Conservation (phyloP, 1,284 basidiomycete genomes). For the Moniliophthora roreri region DNA sequence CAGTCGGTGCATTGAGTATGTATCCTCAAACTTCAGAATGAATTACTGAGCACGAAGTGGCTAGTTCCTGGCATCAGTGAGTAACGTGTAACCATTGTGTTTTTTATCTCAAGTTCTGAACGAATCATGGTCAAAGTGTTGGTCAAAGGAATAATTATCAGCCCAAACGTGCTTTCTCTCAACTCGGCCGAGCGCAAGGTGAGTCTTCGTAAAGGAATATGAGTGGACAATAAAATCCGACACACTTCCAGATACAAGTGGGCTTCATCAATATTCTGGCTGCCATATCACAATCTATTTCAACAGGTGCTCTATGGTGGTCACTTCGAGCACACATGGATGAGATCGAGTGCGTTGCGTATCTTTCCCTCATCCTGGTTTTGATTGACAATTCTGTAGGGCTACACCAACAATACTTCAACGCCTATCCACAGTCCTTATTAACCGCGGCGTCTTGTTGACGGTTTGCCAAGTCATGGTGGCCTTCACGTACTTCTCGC, state of each 20-base stretch:
- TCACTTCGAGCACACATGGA: not conserved
- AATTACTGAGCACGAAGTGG: not conserved
- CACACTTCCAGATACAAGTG: not conserved
- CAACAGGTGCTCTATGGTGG: not conserved
- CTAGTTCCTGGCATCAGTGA: not conserved
- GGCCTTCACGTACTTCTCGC: not conserved
- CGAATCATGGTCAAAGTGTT: no score
- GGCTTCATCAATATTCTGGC: not conserved
- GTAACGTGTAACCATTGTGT: not conserved
- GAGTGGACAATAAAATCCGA: not conserved
- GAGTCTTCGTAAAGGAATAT: not conserved
- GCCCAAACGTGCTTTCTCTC: not conserved
- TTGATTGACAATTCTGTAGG: not conserved
- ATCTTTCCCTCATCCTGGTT: not conserved
- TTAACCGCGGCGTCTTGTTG: no score
- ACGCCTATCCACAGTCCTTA: not conserved
- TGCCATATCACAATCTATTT: not conserved
- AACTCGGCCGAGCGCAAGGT: not conserved
- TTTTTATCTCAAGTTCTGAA: no score
- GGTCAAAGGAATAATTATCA: no score
- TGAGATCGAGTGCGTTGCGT: not conserved
- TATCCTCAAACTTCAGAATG: not conserved
- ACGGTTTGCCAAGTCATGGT: no score
- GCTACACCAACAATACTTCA: not conserved
- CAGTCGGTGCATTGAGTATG: not conserved